Evolutionary conservation across 2,329 filamentous ascomycete genomes (phyloP).

Genomic region (Colletotrichum caudatum): DNA sequence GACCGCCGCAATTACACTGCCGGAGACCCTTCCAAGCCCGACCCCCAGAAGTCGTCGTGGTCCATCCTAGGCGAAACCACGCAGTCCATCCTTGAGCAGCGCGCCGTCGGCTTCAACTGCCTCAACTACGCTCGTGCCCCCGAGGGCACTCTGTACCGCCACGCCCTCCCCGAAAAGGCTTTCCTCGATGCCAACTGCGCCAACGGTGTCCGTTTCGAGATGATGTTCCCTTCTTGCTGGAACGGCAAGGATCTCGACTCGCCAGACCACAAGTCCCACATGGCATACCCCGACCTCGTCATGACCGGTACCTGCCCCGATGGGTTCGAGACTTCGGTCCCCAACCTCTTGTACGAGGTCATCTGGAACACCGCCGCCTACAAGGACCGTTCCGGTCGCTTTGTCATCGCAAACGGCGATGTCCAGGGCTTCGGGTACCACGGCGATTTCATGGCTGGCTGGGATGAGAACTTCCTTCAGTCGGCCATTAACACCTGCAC

Average conservation of each 20-base stretch:
- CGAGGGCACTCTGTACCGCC: constrained; percentile 83
- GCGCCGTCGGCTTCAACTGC: constrained; percentile 95
- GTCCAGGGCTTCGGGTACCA: constrained; percentile 80
- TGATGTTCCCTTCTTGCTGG: constrained; percentile 93
- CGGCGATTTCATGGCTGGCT: constrained; percentile 84
- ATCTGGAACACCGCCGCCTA: constrained; percentile 83
- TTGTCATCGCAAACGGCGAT: constrained; percentile 84
- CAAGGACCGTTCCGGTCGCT: constrained; percentile 71
- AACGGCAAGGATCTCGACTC: constrained; percentile 74
- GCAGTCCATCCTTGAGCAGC: constrained; percentile 79
- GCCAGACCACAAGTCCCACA: constrained; percentile 70
- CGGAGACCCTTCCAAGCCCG: constrained; percentile 73
- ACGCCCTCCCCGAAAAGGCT: constrained; percentile 82
- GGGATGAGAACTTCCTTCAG: constrained; percentile 77
- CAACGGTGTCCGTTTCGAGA: constrained; percentile 84
- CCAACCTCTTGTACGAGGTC: constrained; percentile 85
- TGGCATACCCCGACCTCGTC: constrained; percentile 83
- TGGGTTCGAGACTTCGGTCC: constrained; percentile 74
- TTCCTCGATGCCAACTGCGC: constrained; percentile 84
- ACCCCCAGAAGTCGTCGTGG: constrained; percentile 79
- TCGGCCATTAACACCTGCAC: constrained; percentile 81
- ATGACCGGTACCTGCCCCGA: constrained; percentile 81
- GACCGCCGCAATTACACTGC: constrained; percentile 76
- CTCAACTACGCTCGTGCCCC: constrained; percentile 78
- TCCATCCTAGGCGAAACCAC: constrained; percentile 68